These are phyloP conservation scores for Durotheca rogersii DNA, from an alignment of 495 filamentous ascomycete genomes.

Conservation along the genomic window DNA sequence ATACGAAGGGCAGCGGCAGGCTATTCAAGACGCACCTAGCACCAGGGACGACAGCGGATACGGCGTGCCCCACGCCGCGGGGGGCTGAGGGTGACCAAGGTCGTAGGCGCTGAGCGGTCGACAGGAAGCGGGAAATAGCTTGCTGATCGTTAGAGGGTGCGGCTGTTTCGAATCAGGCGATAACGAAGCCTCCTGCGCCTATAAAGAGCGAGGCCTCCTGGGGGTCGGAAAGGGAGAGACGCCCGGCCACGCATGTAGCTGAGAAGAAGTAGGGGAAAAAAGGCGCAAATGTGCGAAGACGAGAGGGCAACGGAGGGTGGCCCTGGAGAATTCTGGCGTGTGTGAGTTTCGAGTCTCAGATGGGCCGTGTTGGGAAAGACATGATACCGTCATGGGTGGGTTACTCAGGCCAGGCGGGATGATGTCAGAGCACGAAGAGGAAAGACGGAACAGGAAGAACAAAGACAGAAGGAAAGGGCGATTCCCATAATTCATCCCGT, in stretches of 20 bases:
- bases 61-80: background rate
- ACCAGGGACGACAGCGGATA: background rate
- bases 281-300: background rate
- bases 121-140: constrained; percentile 5
- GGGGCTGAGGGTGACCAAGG: background rate
- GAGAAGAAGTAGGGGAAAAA: background rate
- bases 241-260: background rate
- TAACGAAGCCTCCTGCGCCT: background rate
- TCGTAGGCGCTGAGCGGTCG: background rate
- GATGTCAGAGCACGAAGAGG: constrained; percentile 28
- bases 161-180: background rate
- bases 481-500: constrained; percentile 9
- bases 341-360: too few species aligned
- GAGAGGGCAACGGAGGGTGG: background rate
- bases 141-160: background rate
- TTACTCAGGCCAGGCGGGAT: too few species aligned
- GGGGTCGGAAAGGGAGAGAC: background rate
- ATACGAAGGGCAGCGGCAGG: constrained; percentile 5
- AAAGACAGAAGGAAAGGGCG: background rate
- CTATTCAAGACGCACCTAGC: background rate
- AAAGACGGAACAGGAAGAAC: constrained; percentile 1
- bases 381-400: constrained; percentile 34
- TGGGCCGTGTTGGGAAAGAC: constrained; percentile 1
- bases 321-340: too few species aligned
- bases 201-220: background rate